Evolutionary conservation across 495 filamentous ascomycete genomes (phyloP).

Genomic region (Daldinia decipiens): DNA sequence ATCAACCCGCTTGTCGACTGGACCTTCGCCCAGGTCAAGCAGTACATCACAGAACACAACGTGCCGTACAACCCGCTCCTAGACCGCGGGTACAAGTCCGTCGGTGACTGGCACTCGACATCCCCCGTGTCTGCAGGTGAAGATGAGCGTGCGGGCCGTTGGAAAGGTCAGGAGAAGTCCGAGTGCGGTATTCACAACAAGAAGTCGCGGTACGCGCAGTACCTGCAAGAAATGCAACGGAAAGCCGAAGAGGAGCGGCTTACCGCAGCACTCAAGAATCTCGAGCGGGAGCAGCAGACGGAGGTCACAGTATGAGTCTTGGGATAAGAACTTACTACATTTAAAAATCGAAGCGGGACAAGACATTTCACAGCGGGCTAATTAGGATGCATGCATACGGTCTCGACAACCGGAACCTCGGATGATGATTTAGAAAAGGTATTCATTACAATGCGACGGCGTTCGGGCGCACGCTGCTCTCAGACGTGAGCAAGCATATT

Average conservation of each 20-base stretch:
- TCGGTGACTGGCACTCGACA: constrained; percentile 98
- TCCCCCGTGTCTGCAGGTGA: constrained; percentile 88
- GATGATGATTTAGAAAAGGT: constrained; percentile 13
- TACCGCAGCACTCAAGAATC: constrained; percentile 48
- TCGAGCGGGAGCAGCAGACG: constrained; percentile 43
- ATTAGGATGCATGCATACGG: constrained; percentile 12
- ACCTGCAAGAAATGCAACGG: constrained; percentile 75
- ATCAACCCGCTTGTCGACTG: constrained; percentile 99
- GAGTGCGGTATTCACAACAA: constrained; percentile 99
- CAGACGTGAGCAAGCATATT: neutral
- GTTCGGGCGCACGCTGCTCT: constrained; percentile 28
- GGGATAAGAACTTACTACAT: neutral
- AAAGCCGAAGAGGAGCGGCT: constrained; percentile 75
- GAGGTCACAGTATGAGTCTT: neutral
- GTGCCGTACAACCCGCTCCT: constrained; percentile 95
- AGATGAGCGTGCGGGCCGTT: constrained; percentile 95
- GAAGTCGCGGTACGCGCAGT: constrained; percentile 88
- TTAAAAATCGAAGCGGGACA: neutral
- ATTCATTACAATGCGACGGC: constrained; percentile 33
- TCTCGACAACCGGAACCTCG: constrained; percentile 15
- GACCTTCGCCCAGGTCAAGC: constrained; percentile 88
- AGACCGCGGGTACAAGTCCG: constrained; percentile 92
- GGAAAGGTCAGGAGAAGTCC: constrained; percentile 94
- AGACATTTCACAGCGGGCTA: neutral
- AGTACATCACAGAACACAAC: constrained; percentile 83